Evolutionary conservation across 805 yeast species (phyloP), one percentile per base, ranked within the genome.

Genomic region (Myxozyma nipponensis): DNA sequence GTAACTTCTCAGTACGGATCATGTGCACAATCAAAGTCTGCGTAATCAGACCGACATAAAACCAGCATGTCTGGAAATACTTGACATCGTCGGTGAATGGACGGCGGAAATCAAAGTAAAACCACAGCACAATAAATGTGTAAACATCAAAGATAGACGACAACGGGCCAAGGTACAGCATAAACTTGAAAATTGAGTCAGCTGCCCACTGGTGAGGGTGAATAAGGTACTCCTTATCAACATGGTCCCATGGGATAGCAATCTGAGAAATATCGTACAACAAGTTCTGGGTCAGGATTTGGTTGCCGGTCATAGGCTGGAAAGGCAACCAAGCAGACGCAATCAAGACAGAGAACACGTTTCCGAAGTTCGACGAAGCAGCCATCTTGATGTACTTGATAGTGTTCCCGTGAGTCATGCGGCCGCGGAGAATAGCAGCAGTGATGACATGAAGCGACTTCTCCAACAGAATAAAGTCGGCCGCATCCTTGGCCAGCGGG

Each of bases 401-500:
- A 3, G 70, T 66, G 52, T 66, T 66, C 50, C 64, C 66, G 45
- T 66, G 68, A 24, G 68, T 66, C 46, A 75, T 64, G 58, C 79
- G 67, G 35, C 79, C 79, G 59, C 76, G 78, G 58, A 68, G 76
- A 32, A 76, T 74, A 3, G 79, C 79, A 57, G 69, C 70, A 44
- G 75, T 72, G 58, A 76, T 75, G 35, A 78, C 74, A 18, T 77
- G 71, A 51, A 76, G 75, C 59, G 75, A 74, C 50, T 66, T 68
- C 62, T 76, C 79, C 39, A 76, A 74, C 46, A 76, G 63, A 5
- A 76, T 77, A 57, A 76, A 71, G 63, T 76, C 79, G 26, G 77
- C 71, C 2, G 80, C 79, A 50, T 75, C 73, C 60, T 77, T 74
- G 1, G 81, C 81, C 28, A 77, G 79, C 60, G 76, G 79, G 2